Evolutionary conservation across 2,329 filamentous ascomycete species (phyloP).

Genomic region (Davidsoniella eucalypti): DNA sequence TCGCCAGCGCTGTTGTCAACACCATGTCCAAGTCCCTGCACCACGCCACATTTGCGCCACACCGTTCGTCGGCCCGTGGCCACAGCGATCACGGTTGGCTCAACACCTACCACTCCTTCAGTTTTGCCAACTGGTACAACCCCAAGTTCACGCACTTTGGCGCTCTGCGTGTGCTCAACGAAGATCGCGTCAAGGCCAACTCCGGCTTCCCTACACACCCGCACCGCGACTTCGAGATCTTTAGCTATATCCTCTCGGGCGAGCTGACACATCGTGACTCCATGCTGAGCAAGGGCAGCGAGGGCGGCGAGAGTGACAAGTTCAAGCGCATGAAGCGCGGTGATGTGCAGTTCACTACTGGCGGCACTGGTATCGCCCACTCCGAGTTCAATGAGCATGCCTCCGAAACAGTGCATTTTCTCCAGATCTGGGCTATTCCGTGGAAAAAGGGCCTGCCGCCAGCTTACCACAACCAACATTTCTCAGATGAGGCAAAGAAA

Average conservation of each 20-base stretch:
- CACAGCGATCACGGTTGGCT: constrained; percentile 77
- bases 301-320: constrained; percentile 41
- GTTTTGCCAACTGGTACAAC: constrained; percentile 58
- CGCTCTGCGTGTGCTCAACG: constrained; percentile 68
- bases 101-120: constrained; percentile 74
- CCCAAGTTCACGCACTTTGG: constrained; percentile 54
- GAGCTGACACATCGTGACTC: constrained; percentile 78
- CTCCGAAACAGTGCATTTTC: constrained; percentile 58
- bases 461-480: constrained; percentile 59
- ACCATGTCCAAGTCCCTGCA: constrained; percentile 46
- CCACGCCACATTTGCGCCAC: constrained; percentile 57
- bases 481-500: constrained; percentile 55
- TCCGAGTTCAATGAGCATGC: constrained; percentile 66
- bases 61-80: constrained; percentile 54
- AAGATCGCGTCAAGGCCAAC: constrained; percentile 61
- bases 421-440: constrained; percentile 78
- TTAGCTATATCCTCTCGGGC: constrained; percentile 70
- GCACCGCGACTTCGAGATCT: constrained; percentile 80
- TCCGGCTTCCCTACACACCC: constrained; percentile 73
- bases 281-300: constrained; percentile 56
- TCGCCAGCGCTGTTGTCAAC: constrained; percentile 21
- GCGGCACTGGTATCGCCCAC: constrained; percentile 67
- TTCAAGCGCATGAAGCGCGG: constrained; percentile 59
- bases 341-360: constrained; percentile 80
- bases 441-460: constrained; percentile 59